Evolutionary conservation across 2,329 filamentous ascomycete species (phyloP).

Genomic region (Cladosporium sphaerospermum): DNA sequence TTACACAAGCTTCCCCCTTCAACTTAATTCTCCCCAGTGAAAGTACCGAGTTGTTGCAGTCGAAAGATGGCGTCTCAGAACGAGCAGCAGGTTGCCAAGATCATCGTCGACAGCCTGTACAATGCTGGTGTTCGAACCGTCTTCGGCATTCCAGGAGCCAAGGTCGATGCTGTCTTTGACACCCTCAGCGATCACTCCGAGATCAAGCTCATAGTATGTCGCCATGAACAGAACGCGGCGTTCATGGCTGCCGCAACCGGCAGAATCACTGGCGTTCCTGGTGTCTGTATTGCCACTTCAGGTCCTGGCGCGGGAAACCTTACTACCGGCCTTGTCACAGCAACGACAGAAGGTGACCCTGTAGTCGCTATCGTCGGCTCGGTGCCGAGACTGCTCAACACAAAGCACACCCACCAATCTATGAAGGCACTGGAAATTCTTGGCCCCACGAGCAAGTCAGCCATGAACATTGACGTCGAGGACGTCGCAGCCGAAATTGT

Average conservation of each 20-base stretch:
- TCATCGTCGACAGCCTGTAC: constrained; percentile 30
- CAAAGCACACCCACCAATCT: constrained; percentile 44
- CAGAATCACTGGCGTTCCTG: constrained; percentile 41
- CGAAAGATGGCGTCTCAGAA: background rate
- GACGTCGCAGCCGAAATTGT: constrained; percentile 45
- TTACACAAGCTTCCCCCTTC: background rate
- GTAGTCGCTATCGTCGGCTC: constrained; percentile 46
- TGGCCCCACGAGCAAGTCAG: constrained; percentile 39
- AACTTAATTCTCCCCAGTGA: background rate
- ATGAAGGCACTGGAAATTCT: constrained; percentile 42
- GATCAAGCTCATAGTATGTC: constrained; percentile 42
- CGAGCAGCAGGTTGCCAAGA: constrained; percentile 24
- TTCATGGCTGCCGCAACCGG: constrained; percentile 46
- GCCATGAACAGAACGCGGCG: constrained; percentile 47
- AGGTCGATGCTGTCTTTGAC: constrained; percentile 46
- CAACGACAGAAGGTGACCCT: constrained; percentile 44
- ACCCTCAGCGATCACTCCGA: constrained; percentile 41
- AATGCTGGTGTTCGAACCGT: constrained; percentile 42
- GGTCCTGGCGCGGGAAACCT: constrained; percentile 45
- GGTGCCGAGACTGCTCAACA: constrained; percentile 39
- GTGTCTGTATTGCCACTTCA: constrained; percentile 44
- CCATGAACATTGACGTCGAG: constrained; percentile 38
- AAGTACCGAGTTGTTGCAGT: background rate
- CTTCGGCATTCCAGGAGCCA: constrained; percentile 45
- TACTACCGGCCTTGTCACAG: constrained; percentile 42